Evolutionary conservation across 2,329 filamentous ascomycete genomes (phyloP).

Genomic region (Sphaerulina populicola): DNA sequence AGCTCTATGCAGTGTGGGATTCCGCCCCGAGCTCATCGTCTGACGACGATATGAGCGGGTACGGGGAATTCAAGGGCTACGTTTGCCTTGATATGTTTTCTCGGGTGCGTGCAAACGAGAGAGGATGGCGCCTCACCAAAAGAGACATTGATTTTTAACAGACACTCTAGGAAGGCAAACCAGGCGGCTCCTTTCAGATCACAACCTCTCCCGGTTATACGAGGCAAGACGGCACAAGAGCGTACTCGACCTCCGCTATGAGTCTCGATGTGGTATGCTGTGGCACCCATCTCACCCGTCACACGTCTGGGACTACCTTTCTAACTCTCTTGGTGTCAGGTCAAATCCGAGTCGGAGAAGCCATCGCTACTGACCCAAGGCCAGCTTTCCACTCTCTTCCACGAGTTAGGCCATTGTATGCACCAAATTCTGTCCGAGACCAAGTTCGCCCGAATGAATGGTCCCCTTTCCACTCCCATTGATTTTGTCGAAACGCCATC

Average conservation of each 20-base stretch:
- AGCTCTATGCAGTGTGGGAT: conserved; percentile 10
- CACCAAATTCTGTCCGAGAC: conserved; percentile 1
- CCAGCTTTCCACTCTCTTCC: conserved; percentile 1
- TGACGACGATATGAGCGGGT: background rate
- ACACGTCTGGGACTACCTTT: background rate
- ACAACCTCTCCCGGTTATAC: background rate
- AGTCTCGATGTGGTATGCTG: background rate
- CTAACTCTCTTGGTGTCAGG: background rate
- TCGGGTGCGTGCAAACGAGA: conserved; percentile 1
- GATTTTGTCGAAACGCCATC: conserved; percentile 8
- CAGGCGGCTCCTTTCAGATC: background rate
- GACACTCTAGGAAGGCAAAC: background rate
- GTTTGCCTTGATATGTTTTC: background rate
- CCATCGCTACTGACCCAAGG: background rate
- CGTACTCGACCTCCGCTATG: background rate
- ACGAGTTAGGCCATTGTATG: conserved; percentile 10
- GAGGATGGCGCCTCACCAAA: background rate
- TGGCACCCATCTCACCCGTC: background rate
- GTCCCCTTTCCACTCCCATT: background rate
- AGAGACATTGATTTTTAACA: no score
- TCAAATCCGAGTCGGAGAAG: background rate
- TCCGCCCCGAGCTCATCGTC: conserved; percentile 5
- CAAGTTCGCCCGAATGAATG: conserved; percentile 1
- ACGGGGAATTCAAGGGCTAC: background rate
- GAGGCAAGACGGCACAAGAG: conserved; percentile 2